Evolutionary conservation across 495 filamentous ascomycete genomes (phyloP).

Genomic region (Cercophora samala): DNA sequence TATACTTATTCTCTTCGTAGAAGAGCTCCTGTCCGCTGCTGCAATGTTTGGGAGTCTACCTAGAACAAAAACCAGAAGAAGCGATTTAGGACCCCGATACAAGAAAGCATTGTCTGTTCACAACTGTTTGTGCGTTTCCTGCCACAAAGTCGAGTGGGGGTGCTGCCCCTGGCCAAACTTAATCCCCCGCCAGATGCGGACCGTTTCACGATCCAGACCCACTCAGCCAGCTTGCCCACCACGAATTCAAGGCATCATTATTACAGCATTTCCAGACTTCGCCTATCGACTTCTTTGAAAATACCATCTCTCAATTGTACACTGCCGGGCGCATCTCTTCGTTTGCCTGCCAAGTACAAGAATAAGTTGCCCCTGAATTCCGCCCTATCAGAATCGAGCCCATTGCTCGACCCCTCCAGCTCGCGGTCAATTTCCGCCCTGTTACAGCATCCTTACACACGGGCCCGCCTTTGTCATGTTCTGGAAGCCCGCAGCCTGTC

Average conservation of each 20-base stretch:
- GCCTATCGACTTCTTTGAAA: neutral
- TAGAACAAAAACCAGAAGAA: neutral
- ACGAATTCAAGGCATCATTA: neutral
- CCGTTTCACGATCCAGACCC: slow-evolving; percentile 11
- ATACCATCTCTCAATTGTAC: neutral
- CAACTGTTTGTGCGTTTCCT: neutral
- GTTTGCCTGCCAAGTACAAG: neutral
- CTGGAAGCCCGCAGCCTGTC: neutral
- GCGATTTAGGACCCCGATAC: neutral
- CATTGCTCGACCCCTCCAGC: neutral
- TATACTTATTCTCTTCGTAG: neutral
- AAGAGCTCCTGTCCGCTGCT: neutral
- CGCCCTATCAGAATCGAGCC: neutral
- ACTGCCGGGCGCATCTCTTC: too few relatives aligned
- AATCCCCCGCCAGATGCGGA: slow-evolving; percentile 11
- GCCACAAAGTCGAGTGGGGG: neutral
- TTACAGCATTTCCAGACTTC: neutral
- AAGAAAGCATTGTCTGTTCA: neutral
- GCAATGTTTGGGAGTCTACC: too few relatives aligned
- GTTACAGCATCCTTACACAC: neutral
- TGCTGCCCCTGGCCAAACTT: neutral
- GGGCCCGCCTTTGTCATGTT: neutral
- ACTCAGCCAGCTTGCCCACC: neutral
- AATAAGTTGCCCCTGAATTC: neutral
- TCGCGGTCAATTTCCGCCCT: neutral